Evolutionary conservation across 192 early-diverging fungal genomes (phyloP).

Genomic region (Pilobolus umbonatus): DNA sequence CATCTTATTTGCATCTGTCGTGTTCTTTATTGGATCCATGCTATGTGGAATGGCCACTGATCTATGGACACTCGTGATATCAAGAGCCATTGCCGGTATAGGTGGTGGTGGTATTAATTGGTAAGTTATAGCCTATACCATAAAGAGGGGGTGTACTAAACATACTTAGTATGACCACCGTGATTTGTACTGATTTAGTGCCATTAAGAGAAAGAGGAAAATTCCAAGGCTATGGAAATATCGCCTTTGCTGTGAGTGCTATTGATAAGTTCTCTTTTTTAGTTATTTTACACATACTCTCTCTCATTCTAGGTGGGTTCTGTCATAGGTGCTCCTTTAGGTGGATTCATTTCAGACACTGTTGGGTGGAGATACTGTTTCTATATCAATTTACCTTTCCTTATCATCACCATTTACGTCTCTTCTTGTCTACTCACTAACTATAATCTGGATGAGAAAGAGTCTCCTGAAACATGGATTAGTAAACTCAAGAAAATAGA

Average conservation of each 20-base stretch:
- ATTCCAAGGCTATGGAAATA: conserved; percentile 31
- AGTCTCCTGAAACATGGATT: conserved; percentile 28
- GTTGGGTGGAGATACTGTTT: conserved; percentile 66
- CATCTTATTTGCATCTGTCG: conserved; percentile 47
- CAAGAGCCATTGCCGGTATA: conserved; percentile 68
- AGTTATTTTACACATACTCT: background rate
- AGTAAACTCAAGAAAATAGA: conserved; percentile 58
- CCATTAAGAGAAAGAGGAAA: conserved; percentile 63
- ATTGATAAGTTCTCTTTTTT: background rate
- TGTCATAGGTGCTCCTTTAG: conserved; percentile 66
- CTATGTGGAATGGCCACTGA: conserved; percentile 58
- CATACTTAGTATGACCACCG: conserved; percentile 41
- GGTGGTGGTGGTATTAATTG: conserved; percentile 58
- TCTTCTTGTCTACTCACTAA: conserved; percentile 38
- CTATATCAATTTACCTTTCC: conserved; percentile 76
- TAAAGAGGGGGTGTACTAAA: too few species aligned
- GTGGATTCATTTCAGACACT: conserved; percentile 58
- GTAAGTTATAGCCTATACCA: background rate
- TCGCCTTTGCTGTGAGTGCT: conserved; percentile 22
- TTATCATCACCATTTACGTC: conserved; percentile 43
- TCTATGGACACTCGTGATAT: conserved; percentile 50
- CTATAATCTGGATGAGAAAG: conserved; percentile 28
- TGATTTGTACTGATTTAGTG: conserved; percentile 74
- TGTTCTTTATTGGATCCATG: conserved; percentile 65
- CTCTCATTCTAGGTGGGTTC: conserved; percentile 29